Percentiles rank a stretch among this genome's conserved stretches.
phyloP scores from a whole-genome alignment of 176 grass and related monocot species.

The Raddia distichophylla region DNA sequence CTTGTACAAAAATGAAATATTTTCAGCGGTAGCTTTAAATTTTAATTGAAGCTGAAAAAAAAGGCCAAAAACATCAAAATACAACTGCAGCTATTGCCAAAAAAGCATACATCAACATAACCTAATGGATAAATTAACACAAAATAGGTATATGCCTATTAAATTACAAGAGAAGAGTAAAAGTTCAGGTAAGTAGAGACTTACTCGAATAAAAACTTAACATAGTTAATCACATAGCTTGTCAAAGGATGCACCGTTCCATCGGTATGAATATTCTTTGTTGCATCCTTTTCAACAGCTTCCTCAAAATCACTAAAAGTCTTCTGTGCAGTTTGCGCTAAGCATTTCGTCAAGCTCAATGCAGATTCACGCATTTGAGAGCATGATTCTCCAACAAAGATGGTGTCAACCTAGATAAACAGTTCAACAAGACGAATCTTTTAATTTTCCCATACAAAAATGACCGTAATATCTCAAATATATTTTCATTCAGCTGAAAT shows the following conservation, averaged over 20 bases:
- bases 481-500: not conserved
- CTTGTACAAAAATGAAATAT: no score
- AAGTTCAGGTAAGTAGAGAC: slow-evolving; percentile 31
- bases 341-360: slow-evolving; percentile 69
- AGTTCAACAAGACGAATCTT: slow-evolving; percentile 25
- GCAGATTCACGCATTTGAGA: slow-evolving; percentile 71
- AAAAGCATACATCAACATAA: slow-evolving; percentile 20
- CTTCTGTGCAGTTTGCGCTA: slow-evolving; percentile 87
- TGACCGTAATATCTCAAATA: not conserved
- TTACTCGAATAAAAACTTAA: slow-evolving; percentile 98
- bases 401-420: slow-evolving; percentile 69
- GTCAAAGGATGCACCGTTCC: slow-evolving; percentile 97
- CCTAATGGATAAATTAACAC: slow-evolving; percentile 19
- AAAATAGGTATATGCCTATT: not conserved
- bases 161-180: not conserved
- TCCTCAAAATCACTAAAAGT: slow-evolving; percentile 96
- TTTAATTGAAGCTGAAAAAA: no score
- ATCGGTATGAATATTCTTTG: slow-evolving; percentile 87
- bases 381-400: slow-evolving; percentile 83
- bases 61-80: not conserved
- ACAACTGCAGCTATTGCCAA: not conserved
- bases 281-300: slow-evolving; percentile 92
- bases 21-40: no score
- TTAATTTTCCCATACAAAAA: not conserved
- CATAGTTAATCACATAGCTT: slow-evolving; percentile 94